Conservation (phyloP, 805 yeast species). For the Hanseniaspora valbyensis region DNA sequence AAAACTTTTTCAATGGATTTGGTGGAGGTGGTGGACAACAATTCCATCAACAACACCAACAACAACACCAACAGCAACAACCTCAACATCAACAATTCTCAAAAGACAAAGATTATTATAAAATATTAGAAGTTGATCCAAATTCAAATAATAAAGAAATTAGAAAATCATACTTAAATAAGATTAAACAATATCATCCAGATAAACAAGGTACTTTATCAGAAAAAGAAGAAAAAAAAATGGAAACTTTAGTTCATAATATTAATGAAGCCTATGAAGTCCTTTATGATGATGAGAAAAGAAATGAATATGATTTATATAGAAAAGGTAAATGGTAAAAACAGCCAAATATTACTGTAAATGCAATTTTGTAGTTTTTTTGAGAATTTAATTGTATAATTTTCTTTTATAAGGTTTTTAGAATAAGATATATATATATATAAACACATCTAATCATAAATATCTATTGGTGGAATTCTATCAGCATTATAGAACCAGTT, state of each 20-base stretch:
- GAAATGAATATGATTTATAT: slow-evolving; percentile 53
- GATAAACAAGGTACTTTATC: slow-evolving; percentile 61
- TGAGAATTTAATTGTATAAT: neutral
- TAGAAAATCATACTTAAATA: slow-evolving; percentile 67
- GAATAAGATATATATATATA: neutral
- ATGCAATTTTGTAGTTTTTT: neutral
- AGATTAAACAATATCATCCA: slow-evolving; percentile 78
- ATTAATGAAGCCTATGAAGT: slow-evolving; percentile 89
- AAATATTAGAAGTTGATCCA: slow-evolving; percentile 54
- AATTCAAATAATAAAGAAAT: slow-evolving; percentile 63
- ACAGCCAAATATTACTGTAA: neutral
- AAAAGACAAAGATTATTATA: slow-evolving; percentile 61
- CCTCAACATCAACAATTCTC: slow-evolving; percentile 18
- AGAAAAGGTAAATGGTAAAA: slow-evolving; percentile 16
- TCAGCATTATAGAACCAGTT: slow-evolving; percentile 95
- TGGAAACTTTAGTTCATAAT: slow-evolving; percentile 77
- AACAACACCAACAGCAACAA: slow-evolving; percentile 25
- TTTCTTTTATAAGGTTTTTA: neutral
- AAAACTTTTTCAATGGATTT: slow-evolving; percentile 23
- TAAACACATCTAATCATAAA: slow-evolving; percentile 47
- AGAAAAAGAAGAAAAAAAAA: slow-evolving; percentile 55
- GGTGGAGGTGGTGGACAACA: slow-evolving; percentile 6
- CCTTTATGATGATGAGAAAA: slow-evolving; percentile 53
- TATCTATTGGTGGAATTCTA: slow-evolving; percentile 88
- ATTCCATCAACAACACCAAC: slow-evolving; percentile 26